These are phyloP conservation scores for Glycyrrhiza uralensis DNA, from an alignment of 306 rosid species.

Conservation along the genomic window DNA sequence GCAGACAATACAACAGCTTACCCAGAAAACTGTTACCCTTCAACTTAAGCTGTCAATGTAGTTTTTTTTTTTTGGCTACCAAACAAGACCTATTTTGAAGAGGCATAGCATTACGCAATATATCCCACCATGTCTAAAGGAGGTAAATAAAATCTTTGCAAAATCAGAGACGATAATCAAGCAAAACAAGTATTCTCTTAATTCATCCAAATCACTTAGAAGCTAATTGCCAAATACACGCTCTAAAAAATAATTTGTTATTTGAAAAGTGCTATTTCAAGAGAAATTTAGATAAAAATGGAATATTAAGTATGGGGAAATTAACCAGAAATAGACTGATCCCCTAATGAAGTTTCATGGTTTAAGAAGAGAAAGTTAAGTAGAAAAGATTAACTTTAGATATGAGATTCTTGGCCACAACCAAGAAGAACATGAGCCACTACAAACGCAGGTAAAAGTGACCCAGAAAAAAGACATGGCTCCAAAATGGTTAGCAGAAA, in stretches of 20 bases:
- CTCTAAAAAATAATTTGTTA: not conserved
- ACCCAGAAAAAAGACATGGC: not conserved
- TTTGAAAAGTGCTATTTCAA: not conserved
- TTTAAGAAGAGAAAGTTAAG: not conserved
- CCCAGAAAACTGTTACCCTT: slow-evolving; percentile 2
- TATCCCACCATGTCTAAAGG: not conserved
- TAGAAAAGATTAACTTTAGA: not conserved
- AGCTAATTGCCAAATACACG: not conserved
- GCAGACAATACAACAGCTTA: not conserved
- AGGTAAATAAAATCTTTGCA: not conserved
- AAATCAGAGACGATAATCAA: not conserved
- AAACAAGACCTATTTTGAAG: slow-evolving; percentile 2
- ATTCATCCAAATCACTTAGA: not conserved
- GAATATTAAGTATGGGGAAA: not conserved
- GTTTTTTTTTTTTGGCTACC: not conserved
- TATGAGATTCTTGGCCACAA: not conserved
- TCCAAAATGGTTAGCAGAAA: not conserved
- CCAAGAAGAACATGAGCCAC: not conserved
- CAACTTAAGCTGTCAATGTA: not conserved
- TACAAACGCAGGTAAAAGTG: not conserved
- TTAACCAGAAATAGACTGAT: slow-evolving; percentile 1
- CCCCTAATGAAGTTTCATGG: not conserved
- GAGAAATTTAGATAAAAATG: not conserved
- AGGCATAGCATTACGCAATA: not conserved
- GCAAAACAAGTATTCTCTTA: not conserved